A percentile compares a stretch with the other conserved stretches of the same genome.
These are phyloP conservation scores for Puccinia novopanici DNA, from an alignment of 1,284 basidiomycete genomes.

Conservation along the genomic window DNA sequence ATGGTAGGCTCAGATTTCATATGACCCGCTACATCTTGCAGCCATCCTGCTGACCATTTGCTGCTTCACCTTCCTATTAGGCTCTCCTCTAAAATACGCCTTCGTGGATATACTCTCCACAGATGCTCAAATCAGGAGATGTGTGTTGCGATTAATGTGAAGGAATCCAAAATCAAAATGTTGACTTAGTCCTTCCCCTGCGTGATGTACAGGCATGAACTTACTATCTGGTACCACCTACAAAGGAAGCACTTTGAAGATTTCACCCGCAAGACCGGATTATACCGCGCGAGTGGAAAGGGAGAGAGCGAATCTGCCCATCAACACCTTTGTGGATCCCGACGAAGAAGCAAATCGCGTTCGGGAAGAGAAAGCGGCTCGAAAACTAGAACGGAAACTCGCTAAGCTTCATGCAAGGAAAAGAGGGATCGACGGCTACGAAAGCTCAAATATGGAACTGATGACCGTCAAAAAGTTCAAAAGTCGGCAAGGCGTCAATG, in stretches of 20 bases:
- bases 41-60: neutral
- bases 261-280: slow-evolving; percentile 75
- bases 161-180: slow-evolving; percentile 37
- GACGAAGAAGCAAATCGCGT: slow-evolving; percentile 18
- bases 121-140: slow-evolving; percentile 66
- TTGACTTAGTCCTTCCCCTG: slow-evolving; percentile 35
- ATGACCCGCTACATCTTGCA: neutral
- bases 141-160: slow-evolving; percentile 61
- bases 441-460: slow-evolving; percentile 46
- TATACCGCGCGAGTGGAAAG: slow-evolving; percentile 66
- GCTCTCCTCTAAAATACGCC: slow-evolving; percentile 68
- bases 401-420: slow-evolving; percentile 5
- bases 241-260: slow-evolving; percentile 77
- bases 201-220: slow-evolving; percentile 67
- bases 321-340: slow-evolving; percentile 18
- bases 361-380: slow-evolving; percentile 25
- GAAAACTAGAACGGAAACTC: slow-evolving; percentile 26
- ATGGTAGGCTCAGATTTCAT: slow-evolving; percentile 61
- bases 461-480: slow-evolving; percentile 50
- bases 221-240: slow-evolving; percentile 74
- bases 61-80: no score
- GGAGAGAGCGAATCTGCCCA: slow-evolving; percentile 55
- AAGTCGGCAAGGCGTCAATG: slow-evolving; percentile 36
- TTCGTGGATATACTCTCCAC: slow-evolving; percentile 73
- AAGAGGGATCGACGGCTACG: slow-evolving; percentile 44